Evolutionary conservation across 2,329 filamentous ascomycete genomes (phyloP).

Genomic region (Penicillium hordei): DNA sequence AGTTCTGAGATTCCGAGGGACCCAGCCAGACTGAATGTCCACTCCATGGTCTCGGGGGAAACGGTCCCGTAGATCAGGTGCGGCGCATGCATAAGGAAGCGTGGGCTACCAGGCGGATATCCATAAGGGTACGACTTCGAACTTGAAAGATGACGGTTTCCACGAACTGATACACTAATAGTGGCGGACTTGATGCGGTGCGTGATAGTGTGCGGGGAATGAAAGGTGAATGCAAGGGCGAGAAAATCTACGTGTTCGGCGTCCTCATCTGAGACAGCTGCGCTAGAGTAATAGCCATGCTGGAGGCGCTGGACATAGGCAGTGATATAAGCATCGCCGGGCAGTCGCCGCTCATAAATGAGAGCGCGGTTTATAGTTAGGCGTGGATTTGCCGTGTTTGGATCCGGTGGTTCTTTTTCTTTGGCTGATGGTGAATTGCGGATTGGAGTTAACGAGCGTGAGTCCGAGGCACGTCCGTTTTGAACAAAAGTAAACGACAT

Average conservation of each 20-base stretch:
- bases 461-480: neutral
- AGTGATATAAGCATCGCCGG: conserved; percentile 51
- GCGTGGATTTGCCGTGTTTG: conserved; percentile 40
- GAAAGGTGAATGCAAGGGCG: conserved; percentile 52
- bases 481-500: conserved; percentile 8
- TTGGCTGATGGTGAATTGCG: conserved; percentile 6
- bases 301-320: conserved; percentile 53
- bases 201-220: conserved; percentile 42
- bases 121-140: conserved; percentile 3
- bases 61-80: conserved; percentile 51
- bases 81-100: conserved; percentile 52
- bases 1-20: conserved; percentile 49
- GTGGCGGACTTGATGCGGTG: conserved; percentile 52
- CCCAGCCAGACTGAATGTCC: conserved; percentile 50
- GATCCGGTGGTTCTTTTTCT: conserved; percentile 26
- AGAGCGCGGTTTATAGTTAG: conserved; percentile 43
- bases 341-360: conserved; percentile 51
- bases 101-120: conserved; percentile 34
- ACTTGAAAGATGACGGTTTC: conserved; percentile 3
- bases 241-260: conserved; percentile 51
- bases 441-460: neutral
- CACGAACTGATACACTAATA: conserved; percentile 40
- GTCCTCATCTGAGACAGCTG: conserved; percentile 43
- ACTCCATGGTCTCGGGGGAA: conserved; percentile 50
- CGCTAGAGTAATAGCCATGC: conserved; percentile 49